phyloP scores from a whole-genome alignment of 306 rosid genomes.

The Castanospermum australe region DNA sequence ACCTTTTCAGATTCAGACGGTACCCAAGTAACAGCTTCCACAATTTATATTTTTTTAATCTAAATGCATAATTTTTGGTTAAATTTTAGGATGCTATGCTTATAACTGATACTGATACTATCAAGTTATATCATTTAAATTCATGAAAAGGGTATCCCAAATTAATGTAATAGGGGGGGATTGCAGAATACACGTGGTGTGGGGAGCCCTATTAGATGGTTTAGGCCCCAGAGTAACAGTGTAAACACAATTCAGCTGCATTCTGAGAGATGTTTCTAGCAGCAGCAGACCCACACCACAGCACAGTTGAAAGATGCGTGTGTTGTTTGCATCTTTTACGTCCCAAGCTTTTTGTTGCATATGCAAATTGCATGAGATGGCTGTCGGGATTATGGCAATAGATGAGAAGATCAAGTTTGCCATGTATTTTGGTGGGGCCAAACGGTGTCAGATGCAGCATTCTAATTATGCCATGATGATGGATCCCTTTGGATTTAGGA shows the following conservation, averaged over 20 bases:
- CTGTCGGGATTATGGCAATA: slow-evolving; percentile 22
- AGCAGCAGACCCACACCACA: not conserved
- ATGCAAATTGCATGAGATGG: slow-evolving; percentile 26
- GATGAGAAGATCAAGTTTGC: not conserved
- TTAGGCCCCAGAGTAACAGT: slow-evolving; percentile 19
- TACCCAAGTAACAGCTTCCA: not conserved
- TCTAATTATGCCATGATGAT: slow-evolving; percentile 25
- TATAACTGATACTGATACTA: not conserved
- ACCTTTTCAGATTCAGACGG: not conserved
- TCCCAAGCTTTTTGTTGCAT: slow-evolving; percentile 4
- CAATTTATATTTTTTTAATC: not conserved
- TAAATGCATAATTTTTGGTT: not conserved
- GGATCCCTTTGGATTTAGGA: slow-evolving; percentile 28
- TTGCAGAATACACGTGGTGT: slow-evolving; percentile 39
- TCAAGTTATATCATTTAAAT: not conserved
- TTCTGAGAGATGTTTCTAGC: not conserved
- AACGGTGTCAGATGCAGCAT: not conserved
- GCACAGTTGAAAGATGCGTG: slow-evolving; percentile 13
- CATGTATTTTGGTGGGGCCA: slow-evolving; percentile 17
- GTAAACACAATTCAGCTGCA: not conserved
- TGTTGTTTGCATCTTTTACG: slow-evolving; percentile 30
- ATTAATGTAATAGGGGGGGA: not conserved
- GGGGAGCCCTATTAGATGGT: slow-evolving; percentile 28
- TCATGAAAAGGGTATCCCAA: not conserved
- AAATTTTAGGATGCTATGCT: not conserved